phyloP scores from a whole-genome alignment of 2,329 filamentous ascomycete genomes.

The Chaetomium olivaceum region DNA sequence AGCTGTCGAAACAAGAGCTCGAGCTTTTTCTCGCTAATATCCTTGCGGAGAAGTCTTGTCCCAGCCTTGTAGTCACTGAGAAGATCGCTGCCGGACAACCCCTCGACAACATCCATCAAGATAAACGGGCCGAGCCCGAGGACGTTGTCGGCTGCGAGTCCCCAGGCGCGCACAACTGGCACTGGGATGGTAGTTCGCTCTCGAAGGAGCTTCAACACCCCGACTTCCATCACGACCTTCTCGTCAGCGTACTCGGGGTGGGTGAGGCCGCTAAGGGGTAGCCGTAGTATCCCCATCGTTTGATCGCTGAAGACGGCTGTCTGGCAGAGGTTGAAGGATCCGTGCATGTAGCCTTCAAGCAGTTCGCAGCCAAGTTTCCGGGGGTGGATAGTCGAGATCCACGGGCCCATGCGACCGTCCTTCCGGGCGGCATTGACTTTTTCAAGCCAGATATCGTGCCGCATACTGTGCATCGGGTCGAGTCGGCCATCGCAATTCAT shows the following conservation, averaged over 20 bases:
- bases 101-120: constrained; percentile 9
- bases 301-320: no score
- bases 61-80: no score
- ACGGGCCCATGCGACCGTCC: not conserved
- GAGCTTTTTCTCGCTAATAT: not conserved
- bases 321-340: no score
- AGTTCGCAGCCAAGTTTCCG: no score
- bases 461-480: no score
- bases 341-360: no score
- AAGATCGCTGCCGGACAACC: not conserved
- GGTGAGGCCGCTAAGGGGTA: no score
- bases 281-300: no score
- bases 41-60: not conserved
- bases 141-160: constrained; percentile 26
- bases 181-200: constrained; percentile 8
- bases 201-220: not conserved
- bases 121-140: constrained; percentile 3
- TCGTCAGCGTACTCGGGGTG: not conserved
- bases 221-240: constrained; percentile 5
- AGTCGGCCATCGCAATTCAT: no score
- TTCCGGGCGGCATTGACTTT: no score
- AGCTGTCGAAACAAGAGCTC: not conserved
- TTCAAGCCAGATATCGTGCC: no score
- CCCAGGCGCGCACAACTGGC: constrained; percentile 3
- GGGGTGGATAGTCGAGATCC: not conserved